Conservation (phyloP, 2,329 filamentous ascomycete genomes). For the Blumeria hordei region DNA sequence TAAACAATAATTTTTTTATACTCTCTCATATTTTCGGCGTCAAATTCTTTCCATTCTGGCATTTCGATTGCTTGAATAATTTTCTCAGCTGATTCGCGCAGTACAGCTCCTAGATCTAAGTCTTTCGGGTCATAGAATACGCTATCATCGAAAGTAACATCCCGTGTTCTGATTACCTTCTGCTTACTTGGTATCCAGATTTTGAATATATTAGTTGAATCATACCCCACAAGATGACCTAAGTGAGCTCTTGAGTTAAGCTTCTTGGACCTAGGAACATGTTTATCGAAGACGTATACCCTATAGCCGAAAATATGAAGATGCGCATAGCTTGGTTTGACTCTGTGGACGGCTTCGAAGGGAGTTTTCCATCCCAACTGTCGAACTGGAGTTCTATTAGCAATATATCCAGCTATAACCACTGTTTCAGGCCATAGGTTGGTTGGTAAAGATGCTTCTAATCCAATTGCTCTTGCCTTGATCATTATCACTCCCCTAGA, state of each 20-base stretch:
- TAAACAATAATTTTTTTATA: not conserved
- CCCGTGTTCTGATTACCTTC: not conserved
- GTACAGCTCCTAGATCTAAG: not conserved
- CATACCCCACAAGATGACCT: not conserved
- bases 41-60: not conserved
- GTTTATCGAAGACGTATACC: not conserved
- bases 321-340: constrained; percentile 1
- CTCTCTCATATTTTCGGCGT: too few species aligned
- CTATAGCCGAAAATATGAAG: not conserved
- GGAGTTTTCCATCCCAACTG: constrained; percentile 1
- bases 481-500: not conserved
- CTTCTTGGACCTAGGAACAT: not conserved
- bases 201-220: not conserved
- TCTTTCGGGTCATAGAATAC: not conserved
- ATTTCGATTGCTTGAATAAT: not conserved
- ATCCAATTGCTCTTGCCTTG: not conserved
- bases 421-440: constrained; percentile 1
- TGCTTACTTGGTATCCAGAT: not conserved
- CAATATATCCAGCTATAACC: not conserved
- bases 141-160: not conserved
- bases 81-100: not conserved
- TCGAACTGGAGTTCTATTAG: not conserved
- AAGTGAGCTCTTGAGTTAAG: not conserved
- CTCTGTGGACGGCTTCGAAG: not conserved
- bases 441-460: not conserved